Evolutionary conservation across 2,329 filamentous ascomycete genomes (phyloP).

Genomic region (Calonectria pseudoturangicola): DNA sequence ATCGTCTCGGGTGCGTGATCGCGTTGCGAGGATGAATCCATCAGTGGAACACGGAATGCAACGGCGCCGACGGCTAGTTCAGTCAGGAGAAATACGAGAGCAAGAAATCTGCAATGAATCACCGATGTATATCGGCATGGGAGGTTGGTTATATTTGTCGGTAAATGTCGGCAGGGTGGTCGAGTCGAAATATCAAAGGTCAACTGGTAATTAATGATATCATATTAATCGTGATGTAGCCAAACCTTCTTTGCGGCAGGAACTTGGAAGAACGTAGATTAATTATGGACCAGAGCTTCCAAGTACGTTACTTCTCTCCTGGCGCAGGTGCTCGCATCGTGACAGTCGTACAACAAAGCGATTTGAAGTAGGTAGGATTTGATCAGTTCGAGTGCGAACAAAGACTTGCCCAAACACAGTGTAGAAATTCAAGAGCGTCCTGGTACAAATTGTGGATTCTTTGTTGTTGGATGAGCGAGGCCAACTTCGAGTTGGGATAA

Average conservation of each 20-base stretch:
- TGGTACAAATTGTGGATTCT: neutral
- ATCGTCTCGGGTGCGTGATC: conserved; percentile 40
- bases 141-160: neutral
- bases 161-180: conserved; percentile 32
- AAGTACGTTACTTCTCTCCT: neutral
- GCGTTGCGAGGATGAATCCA: conserved; percentile 45
- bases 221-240: conserved; percentile 48
- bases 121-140: neutral
- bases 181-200: conserved; percentile 49
- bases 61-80: neutral
- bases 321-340: conserved; percentile 36
- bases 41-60: conserved; percentile 25
- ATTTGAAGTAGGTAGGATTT: neutral
- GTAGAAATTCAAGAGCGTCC: neutral
- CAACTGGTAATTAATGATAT: conserved; percentile 40
- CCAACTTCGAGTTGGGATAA: conserved; percentile 22
- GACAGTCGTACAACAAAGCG: no score
- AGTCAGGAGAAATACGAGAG: conserved; percentile 23
- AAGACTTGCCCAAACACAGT: neutral
- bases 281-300: conserved; percentile 1
- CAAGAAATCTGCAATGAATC: conserved; percentile 38
- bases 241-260: conserved; percentile 26
- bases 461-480: conserved; percentile 27
- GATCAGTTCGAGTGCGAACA: neutral
- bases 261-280: conserved; percentile 26